Conservation (phyloP, 306 rosid genomes). For the Sicyos baderoa region DNA sequence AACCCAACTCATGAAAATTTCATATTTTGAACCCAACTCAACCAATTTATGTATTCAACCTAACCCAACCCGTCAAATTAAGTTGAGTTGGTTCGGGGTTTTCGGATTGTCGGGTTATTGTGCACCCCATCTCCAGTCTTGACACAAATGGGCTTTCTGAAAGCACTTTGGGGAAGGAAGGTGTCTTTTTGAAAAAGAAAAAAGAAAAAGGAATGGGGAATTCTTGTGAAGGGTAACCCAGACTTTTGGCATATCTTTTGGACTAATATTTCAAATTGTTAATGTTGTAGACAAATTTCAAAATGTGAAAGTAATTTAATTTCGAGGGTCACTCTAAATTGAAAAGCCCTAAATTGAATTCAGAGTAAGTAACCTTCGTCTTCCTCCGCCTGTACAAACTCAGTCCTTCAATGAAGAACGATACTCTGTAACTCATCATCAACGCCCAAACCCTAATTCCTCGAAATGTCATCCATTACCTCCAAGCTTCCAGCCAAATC, state of each 20-base stretch:
- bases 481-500: conserved; percentile 25
- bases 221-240: not conserved
- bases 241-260: not conserved
- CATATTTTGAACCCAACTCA: too few species aligned
- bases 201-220: too few species aligned
- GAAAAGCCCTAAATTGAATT: not conserved
- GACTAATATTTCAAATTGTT: not conserved
- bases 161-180: too few species aligned
- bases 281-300: not conserved
- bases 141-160: too few species aligned
- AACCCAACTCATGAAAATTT: too few species aligned
- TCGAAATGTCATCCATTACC: conserved; percentile 16
- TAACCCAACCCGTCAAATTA: too few species aligned
- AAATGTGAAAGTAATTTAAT: not conserved
- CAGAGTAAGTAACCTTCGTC: not conserved
- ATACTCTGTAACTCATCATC: conserved; percentile 3
- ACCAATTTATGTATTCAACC: too few species aligned
- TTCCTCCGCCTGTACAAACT: not conserved
- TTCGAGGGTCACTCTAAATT: not conserved
- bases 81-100: too few species aligned
- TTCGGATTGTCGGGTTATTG: too few species aligned
- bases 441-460: not conserved
- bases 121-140: too few species aligned
- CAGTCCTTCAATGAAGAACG: not conserved
- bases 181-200: too few species aligned